A percentile compares a stretch with the other conserved stretches of the same genome.
Evolutionary conservation across 768 basidiomycete species (phyloP).

Genomic region (Boletus huronensis): DNA sequence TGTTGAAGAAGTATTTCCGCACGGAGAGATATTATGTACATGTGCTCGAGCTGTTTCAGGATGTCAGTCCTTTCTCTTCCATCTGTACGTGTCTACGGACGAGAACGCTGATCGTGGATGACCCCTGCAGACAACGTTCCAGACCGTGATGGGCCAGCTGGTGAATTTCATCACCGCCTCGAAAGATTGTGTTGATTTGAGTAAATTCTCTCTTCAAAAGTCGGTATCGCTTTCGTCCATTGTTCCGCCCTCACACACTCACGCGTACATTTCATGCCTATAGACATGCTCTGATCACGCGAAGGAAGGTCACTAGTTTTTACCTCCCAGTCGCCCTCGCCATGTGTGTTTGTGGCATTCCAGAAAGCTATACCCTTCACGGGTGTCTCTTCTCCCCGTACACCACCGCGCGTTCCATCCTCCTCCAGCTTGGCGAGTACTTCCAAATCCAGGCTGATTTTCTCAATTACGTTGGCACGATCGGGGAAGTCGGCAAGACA

Average conservation of each 20-base stretch:
- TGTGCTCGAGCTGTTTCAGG: slow-evolving; percentile 1
- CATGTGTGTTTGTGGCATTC: neutral
- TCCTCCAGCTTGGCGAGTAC: slow-evolving; percentile 2
- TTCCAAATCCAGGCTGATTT: slow-evolving; percentile 1
- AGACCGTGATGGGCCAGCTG: slow-evolving; percentile 1
- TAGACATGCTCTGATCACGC: neutral
- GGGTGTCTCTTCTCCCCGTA: neutral
- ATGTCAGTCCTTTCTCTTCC: neutral
- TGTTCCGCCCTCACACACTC: neutral
- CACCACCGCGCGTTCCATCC: neutral
- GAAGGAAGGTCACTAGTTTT: neutral
- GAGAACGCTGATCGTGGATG: neutral
- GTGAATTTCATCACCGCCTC: neutral
- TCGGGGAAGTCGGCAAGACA: neutral
- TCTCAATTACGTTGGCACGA: neutral
- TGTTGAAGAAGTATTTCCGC: neutral
- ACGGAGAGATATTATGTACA: neutral
- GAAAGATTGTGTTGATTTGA: neutral
- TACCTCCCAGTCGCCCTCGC: slow-evolving; percentile 4
- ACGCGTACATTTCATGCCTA: neutral
- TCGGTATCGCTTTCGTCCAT: neutral
- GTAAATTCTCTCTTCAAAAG: slow-evolving; percentile 3
- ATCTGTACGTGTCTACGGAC: too few species aligned
- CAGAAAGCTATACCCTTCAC: neutral
- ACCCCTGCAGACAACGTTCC: slow-evolving; percentile 1